A percentile compares a stretch with the other conserved stretches of the same genome.
phyloP scores from a whole-genome alignment of 768 basidiomycete genomes.

The Antrodiella citrinella region DNA sequence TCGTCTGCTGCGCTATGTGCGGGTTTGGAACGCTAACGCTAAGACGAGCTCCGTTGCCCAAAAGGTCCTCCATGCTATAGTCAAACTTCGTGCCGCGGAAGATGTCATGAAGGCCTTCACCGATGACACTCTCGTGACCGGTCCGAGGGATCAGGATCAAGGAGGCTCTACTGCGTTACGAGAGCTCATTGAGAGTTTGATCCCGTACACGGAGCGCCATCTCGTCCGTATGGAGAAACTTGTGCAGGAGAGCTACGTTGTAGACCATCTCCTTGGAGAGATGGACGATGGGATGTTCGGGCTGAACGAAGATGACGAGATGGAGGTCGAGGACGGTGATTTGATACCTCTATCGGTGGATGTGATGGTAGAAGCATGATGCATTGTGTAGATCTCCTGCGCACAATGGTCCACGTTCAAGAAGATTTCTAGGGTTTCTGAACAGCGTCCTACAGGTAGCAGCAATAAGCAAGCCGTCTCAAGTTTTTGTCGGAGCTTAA shows the following conservation, averaged over 20 bases:
- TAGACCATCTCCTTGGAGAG: conserved; percentile 83
- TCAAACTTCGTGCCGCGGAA: conserved; percentile 69
- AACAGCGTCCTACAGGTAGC: no score
- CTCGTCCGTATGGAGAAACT: conserved; percentile 76
- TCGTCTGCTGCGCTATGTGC: conserved; percentile 70
- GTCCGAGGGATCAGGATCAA: conserved; percentile 21
- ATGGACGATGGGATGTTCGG: conserved; percentile 78
- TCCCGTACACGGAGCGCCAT: conserved; percentile 95
- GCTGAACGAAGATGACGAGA: conserved; percentile 31
- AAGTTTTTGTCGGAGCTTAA: no score
- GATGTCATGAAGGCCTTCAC: conserved; percentile 64
- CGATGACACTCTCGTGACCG: conserved; percentile 10
- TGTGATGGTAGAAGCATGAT: no score
- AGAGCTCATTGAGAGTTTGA: conserved; percentile 76
- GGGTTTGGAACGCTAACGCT: conserved; percentile 95
- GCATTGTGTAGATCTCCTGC: no score
- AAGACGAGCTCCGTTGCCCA: conserved; percentile 84
- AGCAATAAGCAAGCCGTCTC: no score
- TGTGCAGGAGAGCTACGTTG: conserved; percentile 91
- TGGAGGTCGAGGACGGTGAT: conserved; percentile 16
- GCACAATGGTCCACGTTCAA: no score
- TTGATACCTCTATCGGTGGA: neutral
- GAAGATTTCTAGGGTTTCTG: no score
- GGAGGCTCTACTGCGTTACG: conserved; percentile 33
- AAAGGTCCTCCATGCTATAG: conserved; percentile 67